These are phyloP conservation scores for Iberis pinnata DNA, from an alignment of 345 rosid genomes.

Conservation along the genomic window DNA sequence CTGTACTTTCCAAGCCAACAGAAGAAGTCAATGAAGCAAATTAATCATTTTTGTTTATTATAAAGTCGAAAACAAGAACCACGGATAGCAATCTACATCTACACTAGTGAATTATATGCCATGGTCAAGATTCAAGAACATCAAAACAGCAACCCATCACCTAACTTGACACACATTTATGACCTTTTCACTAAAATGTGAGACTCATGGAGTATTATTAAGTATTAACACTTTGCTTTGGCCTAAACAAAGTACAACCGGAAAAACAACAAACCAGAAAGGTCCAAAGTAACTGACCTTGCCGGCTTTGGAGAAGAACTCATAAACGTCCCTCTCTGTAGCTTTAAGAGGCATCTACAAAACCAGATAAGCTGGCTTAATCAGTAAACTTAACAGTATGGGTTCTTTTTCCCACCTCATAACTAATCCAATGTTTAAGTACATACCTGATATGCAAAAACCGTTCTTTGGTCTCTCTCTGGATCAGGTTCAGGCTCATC, in stretches of 20 bases:
- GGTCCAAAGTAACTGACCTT: constrained; percentile 44
- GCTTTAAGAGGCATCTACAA: constrained; percentile 92
- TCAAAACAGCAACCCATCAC: not conserved
- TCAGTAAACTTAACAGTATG: not conserved
- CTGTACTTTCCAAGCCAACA: not conserved
- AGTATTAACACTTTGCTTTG: not conserved
- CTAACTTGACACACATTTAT: not conserved
- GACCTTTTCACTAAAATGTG: not conserved
- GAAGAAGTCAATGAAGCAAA: not conserved
- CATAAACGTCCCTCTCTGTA: constrained; percentile 82
- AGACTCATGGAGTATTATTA: not conserved
- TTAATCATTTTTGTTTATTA: not conserved
- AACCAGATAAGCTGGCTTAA: constrained; percentile 10
- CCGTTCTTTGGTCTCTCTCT: constrained; percentile 94
- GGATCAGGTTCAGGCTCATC: constrained; percentile 95
- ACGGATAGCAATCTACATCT: not conserved
- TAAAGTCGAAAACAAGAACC: not conserved
- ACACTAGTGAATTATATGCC: not conserved
- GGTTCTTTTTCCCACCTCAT: not conserved
- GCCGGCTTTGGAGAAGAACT: constrained; percentile 91
- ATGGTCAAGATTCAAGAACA: not conserved
- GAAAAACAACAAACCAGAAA: constrained; percentile 6
- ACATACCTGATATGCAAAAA: constrained; percentile 87
- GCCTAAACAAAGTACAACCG: not conserved
- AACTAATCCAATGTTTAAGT: not conserved